Base-by-base conservation (phyloP, 352 stramenopile species). In the Elongisporangium prolatum region DNA sequence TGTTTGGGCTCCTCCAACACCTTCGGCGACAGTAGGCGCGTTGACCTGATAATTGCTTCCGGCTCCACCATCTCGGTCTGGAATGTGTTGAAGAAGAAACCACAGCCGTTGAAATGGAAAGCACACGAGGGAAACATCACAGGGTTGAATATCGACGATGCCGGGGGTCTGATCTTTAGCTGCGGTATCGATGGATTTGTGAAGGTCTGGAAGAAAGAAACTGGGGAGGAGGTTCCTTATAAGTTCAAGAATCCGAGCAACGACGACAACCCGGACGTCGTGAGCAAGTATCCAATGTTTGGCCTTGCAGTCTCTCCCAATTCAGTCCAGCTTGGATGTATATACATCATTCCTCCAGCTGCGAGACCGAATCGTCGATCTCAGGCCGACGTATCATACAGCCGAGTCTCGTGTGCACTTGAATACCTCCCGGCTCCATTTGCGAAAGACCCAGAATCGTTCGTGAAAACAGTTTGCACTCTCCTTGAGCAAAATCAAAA, bases 361-460 rank as follows among this genome's bases (percentile, higher is more conserved):
- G 85, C 84, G n/a, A 72, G 84, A 40, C 84, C 84, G 16, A 92
- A 89, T 49, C 80, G 84, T 57, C 89, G 86, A 54, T 91, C 83
- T 10, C 84, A 94, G 44, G 84, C 84, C 1, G 84, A 94, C 55
- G 80, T 91, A n/a, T 90, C 84, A 21, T 94, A 92, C 67, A 89
- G 73, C 38, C 80, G 84, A 52, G 79, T 94, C 2, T 91, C 80
- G 5, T 78, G 74, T 49, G 73, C 75, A 14, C 70, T 92, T 9
- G 84, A 94, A 68, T 91, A 83, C 52, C 67, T 94, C 49, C 75
- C 82, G 17, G 77, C 74, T 14, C 80, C 80, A 4, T 83, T 74
- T 58, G 71, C 79, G 20, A 77, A 71, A 22, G 63, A 68, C 37
- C 34, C 76, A 0, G 48, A 57, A 1, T 57, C 69, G 49, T 83